phyloP scores from a whole-genome alignment of 768 basidiomycete genomes.

The Leucogyrophana mollusca region DNA sequence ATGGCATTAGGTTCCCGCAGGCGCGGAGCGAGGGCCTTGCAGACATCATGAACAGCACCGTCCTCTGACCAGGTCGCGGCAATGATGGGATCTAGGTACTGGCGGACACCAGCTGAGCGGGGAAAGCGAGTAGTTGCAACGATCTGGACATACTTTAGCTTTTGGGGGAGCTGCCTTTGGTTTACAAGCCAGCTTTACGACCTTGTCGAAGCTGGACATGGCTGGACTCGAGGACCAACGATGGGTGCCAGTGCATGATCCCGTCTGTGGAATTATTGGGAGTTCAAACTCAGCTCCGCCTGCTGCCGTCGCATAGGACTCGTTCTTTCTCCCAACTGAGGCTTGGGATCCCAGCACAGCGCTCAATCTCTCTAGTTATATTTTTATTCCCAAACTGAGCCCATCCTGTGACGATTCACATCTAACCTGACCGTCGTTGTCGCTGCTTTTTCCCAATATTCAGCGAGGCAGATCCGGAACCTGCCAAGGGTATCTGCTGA shows the following conservation, averaged over 20 bases:
- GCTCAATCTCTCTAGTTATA: too few species aligned
- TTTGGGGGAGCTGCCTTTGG: slow-evolving; percentile 96
- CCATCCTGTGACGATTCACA: too few species aligned
- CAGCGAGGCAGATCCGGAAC: too few species aligned
- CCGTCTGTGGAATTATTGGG: too few species aligned
- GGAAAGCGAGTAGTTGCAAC: background rate
- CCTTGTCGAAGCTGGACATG: slow-evolving; percentile 86
- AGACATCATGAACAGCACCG: slow-evolving; percentile 89
- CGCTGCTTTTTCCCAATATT: too few species aligned
- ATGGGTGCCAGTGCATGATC: too few species aligned
- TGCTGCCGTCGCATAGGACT: slow-evolving; percentile 7
- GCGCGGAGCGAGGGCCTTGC: slow-evolving; percentile 80
- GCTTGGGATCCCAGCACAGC: too few species aligned
- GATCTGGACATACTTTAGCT: slow-evolving; percentile 64
- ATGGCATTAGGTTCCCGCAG: slow-evolving; percentile 91
- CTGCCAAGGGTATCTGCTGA: too few species aligned
- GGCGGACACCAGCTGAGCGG: slow-evolving; percentile 7
- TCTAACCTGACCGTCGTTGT: too few species aligned
- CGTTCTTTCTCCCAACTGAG: too few species aligned
- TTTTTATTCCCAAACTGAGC: too few species aligned
- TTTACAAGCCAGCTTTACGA: slow-evolving; percentile 95
- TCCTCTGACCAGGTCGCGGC: slow-evolving; percentile 97
- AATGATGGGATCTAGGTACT: slow-evolving; percentile 97
- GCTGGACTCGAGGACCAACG: slow-evolving; percentile 5
- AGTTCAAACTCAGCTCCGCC: slow-evolving; percentile 27